Conservation (phyloP, 768 basidiomycete genomes). For the Amanita exitialis region DNA sequence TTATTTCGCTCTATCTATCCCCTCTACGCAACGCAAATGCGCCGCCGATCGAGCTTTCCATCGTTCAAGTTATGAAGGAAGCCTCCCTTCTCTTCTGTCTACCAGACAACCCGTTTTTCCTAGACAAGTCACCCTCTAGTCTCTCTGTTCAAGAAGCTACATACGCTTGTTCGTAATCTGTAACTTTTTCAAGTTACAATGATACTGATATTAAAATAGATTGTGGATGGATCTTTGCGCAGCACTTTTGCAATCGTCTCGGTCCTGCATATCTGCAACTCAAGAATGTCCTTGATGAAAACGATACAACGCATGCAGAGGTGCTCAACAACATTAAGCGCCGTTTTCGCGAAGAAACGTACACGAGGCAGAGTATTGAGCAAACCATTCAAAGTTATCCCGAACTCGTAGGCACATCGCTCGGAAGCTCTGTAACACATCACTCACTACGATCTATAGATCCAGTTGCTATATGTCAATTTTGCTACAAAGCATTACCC, state of each 20-base stretch:
- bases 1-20: conserved; percentile 92
- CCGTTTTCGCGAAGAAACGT: conserved; percentile 96
- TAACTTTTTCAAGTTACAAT: not conserved
- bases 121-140: conserved; percentile 43
- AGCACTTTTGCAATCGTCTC: conserved; percentile 95
- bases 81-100: conserved; percentile 88
- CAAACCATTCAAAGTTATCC: conserved; percentile 83
- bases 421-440: not conserved
- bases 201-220: conserved; percentile 31
- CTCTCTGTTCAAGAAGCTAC: conserved; percentile 98
- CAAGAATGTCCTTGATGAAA: conserved; percentile 85
- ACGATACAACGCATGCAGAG: conserved; percentile 82
- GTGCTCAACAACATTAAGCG: conserved; percentile 93
- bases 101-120: conserved; percentile 89
- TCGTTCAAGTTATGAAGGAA: conserved; percentile 96
- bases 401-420: conserved; percentile 56
- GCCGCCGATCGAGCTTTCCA: conserved; percentile 94
- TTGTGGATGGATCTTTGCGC: conserved; percentile 96
- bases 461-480: conserved; percentile 91
- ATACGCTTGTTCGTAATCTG: conserved; percentile 61
- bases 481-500: conserved; percentile 96
- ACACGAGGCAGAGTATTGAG: conserved; percentile 89
- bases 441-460: conserved; percentile 29
- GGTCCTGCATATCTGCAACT: conserved; percentile 86
- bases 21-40: conserved; percentile 70